Percentiles rank a stretch among this genome's conserved stretches.
Evolutionary conservation across 108 stramenopile genomes (phyloP).

Genomic region (Conticribra guillardii): DNA sequence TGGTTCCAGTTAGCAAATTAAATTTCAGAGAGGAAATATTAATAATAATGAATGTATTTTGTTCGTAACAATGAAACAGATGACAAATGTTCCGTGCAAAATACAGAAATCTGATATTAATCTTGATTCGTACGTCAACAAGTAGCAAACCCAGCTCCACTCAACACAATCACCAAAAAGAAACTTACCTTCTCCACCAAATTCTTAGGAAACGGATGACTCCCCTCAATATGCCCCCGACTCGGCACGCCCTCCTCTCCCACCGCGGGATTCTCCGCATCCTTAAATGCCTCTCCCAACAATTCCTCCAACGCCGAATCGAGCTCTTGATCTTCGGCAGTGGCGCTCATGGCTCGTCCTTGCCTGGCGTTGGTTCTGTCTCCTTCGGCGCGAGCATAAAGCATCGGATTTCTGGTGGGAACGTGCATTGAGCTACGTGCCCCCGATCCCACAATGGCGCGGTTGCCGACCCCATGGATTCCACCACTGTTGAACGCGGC

Average conservation of each 20-base stretch:
- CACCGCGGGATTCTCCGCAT: slow-evolving; percentile 7
- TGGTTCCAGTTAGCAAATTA: too few relatives aligned
- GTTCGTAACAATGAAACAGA: too few relatives aligned
- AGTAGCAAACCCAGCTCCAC: too few relatives aligned
- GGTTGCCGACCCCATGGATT: neutral
- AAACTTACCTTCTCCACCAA: slow-evolving; percentile 18
- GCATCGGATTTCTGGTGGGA: neutral
- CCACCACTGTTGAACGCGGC: neutral
- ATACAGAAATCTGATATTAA: too few relatives aligned
- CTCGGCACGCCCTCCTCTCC: neutral
- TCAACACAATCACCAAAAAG: too few relatives aligned
- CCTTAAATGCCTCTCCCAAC: slow-evolving; percentile 18
- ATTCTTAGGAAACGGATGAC: slow-evolving; percentile 6
- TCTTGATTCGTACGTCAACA: too few relatives aligned
- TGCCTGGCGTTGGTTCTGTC: too few relatives aligned
- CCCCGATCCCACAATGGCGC: neutral
- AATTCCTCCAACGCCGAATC: slow-evolving; percentile 31
- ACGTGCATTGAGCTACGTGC: neutral
- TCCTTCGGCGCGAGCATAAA: neutral
- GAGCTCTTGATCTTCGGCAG: slow-evolving; percentile 27
- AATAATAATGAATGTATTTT: too few relatives aligned
- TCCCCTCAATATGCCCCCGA: slow-evolving; percentile 9
- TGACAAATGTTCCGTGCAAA: too few relatives aligned
- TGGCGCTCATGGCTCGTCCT: neutral
- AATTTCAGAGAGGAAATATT: too few relatives aligned